Percentiles rank a stretch among this genome's conserved stretches.
phyloP scores from a whole-genome alignment of 768 basidiomycete genomes.

The Grammothele lineata region DNA sequence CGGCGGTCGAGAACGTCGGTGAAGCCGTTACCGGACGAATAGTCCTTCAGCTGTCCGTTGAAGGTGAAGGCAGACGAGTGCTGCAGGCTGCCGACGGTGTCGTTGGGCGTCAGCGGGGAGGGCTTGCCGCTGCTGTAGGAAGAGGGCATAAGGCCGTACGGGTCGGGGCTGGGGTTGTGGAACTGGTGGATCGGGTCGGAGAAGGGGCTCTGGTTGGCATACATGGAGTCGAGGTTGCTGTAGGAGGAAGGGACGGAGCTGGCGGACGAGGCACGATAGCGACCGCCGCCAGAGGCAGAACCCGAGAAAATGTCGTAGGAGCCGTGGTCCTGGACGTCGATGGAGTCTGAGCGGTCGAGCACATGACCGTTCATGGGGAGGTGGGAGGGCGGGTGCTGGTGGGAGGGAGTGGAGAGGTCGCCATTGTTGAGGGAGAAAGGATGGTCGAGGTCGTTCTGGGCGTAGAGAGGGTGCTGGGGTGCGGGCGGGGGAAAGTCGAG shows the following conservation, averaged over 20 bases:
- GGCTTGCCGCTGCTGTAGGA: slow-evolving; percentile 72
- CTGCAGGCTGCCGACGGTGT: slow-evolving; percentile 55
- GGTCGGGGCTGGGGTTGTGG: slow-evolving; percentile 43
- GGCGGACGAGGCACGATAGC: slow-evolving; percentile 70
- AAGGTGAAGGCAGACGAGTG: slow-evolving; percentile 47
- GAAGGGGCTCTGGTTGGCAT: slow-evolving; percentile 51
- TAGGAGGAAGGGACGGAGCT: slow-evolving; percentile 61
- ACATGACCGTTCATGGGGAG: slow-evolving; percentile 34
- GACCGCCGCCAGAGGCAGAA: slow-evolving; percentile 36
- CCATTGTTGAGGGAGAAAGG: slow-evolving; percentile 45
- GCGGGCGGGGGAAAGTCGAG: slow-evolving; percentile 48
- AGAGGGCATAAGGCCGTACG: slow-evolving; percentile 67
- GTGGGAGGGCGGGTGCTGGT: slow-evolving; percentile 29
- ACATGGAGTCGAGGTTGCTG: slow-evolving; percentile 49
- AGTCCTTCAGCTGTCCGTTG: slow-evolving; percentile 47
- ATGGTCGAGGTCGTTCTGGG: slow-evolving; percentile 54
- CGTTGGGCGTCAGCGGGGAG: slow-evolving; percentile 69
- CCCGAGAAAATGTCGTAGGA: slow-evolving; percentile 63
- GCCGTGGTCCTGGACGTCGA: slow-evolving; percentile 54
- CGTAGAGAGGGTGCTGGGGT: slow-evolving; percentile 46
- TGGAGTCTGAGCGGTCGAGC: slow-evolving; percentile 50
- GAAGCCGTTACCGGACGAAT: slow-evolving; percentile 45
- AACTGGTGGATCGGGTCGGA: slow-evolving; percentile 58
- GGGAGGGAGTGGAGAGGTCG: slow-evolving; percentile 29
- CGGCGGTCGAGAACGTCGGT: slow-evolving; percentile 62